A percentile compares a stretch with the other conserved stretches of the same genome.
These are phyloP conservation scores for Kluyveromyces lactis DNA, from an alignment of 805 yeast species.

Conservation along the genomic window DNA sequence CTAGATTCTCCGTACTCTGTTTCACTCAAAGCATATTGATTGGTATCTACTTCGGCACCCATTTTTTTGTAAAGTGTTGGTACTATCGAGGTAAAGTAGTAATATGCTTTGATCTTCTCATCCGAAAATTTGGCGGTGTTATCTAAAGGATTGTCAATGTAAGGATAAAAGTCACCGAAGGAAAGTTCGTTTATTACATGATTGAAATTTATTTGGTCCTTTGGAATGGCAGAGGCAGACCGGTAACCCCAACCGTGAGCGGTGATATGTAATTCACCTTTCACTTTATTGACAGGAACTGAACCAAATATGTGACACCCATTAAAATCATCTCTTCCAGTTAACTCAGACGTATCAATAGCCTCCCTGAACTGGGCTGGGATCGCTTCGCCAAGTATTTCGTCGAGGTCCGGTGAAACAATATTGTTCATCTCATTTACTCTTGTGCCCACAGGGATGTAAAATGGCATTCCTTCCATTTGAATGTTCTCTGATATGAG, in stretches of 20 bases:
- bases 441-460: constrained; percentile 41
- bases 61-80: constrained; percentile 70
- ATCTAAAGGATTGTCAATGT: constrained; percentile 81
- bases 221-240: constrained; percentile 34
- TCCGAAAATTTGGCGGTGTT: constrained; percentile 51
- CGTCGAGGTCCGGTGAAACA: constrained; percentile 55
- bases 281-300: constrained; percentile 75
- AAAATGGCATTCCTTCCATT: constrained; percentile 56
- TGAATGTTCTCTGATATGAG: constrained; percentile 70
- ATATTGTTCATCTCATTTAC: constrained; percentile 41
- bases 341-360: constrained; percentile 32
- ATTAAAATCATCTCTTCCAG: constrained; percentile 43
- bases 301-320: constrained; percentile 85
- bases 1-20: constrained; percentile 29
- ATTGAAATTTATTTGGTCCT: constrained; percentile 61
- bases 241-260: constrained; percentile 63
- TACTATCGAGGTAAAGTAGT: constrained; percentile 69
- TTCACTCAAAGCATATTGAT: constrained; percentile 72
- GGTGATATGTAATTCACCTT: constrained; percentile 79
- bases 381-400: constrained; percentile 54
- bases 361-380: constrained; percentile 53
- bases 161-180: constrained; percentile 85
- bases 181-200: constrained; percentile 84
- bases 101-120: constrained; percentile 41
- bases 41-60: constrained; percentile 69